phyloP scores from a whole-genome alignment of 2,329 filamentous ascomycete species.

The Aspergillus uvarum region DNA sequence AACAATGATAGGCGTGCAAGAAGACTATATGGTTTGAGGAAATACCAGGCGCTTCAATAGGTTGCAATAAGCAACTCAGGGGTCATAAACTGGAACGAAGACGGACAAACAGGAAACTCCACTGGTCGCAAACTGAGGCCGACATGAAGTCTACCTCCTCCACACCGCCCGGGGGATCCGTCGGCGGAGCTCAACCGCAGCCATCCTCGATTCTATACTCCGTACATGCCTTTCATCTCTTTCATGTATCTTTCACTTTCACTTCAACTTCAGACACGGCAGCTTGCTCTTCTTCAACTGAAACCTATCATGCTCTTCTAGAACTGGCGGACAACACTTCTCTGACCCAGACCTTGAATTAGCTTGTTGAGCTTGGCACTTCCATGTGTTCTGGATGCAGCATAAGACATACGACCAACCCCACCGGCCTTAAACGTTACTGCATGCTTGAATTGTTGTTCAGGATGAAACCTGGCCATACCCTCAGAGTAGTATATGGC shows the following conservation, averaged over 20 bases:
- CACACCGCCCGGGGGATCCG: slow-evolving; percentile 3
- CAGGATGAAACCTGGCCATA: too few relatives aligned
- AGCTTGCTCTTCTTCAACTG: too few relatives aligned
- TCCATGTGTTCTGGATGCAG: too few relatives aligned
- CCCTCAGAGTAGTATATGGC: too few relatives aligned
- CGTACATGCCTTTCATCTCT: not conserved
- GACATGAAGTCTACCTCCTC: slow-evolving; percentile 1
- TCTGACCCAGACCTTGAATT: too few relatives aligned
- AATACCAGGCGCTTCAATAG: not conserved
- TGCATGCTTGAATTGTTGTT: too few relatives aligned
- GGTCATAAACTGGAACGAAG: not conserved
- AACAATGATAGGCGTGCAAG: not conserved
- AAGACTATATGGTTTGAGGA: too few relatives aligned
- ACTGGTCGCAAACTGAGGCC: slow-evolving; percentile 6
- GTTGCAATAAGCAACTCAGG: not conserved
- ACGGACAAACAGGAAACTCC: not conserved
- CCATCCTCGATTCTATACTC: not conserved
- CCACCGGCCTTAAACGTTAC: too few relatives aligned
- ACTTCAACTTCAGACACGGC: not conserved
- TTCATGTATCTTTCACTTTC: not conserved
- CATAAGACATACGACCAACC: too few relatives aligned
- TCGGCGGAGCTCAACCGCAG: slow-evolving; percentile 5
- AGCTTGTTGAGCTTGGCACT: too few relatives aligned
- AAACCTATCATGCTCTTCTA: too few relatives aligned
- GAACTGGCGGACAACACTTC: too few relatives aligned